A percentile compares a stretch with the other conserved stretches of the same genome.
Evolutionary conservation across 805 yeast species (phyloP).

Genomic region (Candida odintsovae): DNA sequence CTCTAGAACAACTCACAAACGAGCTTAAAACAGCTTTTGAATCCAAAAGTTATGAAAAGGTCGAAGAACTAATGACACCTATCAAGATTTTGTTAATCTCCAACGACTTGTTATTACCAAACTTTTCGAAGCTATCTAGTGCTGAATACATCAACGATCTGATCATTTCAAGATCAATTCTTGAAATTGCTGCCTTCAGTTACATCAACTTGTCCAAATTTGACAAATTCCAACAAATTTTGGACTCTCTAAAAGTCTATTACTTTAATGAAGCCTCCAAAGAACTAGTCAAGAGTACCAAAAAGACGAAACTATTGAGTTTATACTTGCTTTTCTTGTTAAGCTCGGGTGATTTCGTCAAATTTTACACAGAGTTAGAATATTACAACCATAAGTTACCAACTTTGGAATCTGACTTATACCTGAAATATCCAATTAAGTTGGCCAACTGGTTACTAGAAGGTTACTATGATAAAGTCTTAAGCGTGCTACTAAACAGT

Average conservation of each 20-base stretch:
- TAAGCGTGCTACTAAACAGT: slow-evolving; percentile 6
- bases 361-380: slow-evolving; percentile 88
- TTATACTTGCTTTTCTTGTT: slow-evolving; percentile 71
- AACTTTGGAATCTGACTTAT: slow-evolving; percentile 59
- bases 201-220: slow-evolving; percentile 61
- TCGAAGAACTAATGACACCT: slow-evolving; percentile 58
- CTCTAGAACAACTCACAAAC: slow-evolving; percentile 64
- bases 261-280: slow-evolving; percentile 39
- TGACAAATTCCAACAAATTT: slow-evolving; percentile 62
- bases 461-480: slow-evolving; percentile 90
- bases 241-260: slow-evolving; percentile 72
- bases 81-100: slow-evolving; percentile 77
- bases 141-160: slow-evolving; percentile 52
- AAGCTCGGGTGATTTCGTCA: slow-evolving; percentile 78
- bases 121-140: slow-evolving; percentile 27
- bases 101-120: slow-evolving; percentile 72
- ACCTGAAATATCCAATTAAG: slow-evolving; percentile 76
- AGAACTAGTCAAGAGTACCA: slow-evolving; percentile 40
- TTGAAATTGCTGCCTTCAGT: slow-evolving; percentile 84
- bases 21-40: slow-evolving; percentile 64
- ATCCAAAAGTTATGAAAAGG: slow-evolving; percentile 51
- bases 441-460: slow-evolving; percentile 94
- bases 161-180: slow-evolving; percentile 69
- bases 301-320: slow-evolving; percentile 68
- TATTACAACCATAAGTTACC: slow-evolving; percentile 38